Percentiles rank a stretch among this genome's conserved stretches.
These are phyloP conservation scores for Eucalyptus leucophloia DNA, from an alignment of 345 rosid species.

Conservation along the genomic window DNA sequence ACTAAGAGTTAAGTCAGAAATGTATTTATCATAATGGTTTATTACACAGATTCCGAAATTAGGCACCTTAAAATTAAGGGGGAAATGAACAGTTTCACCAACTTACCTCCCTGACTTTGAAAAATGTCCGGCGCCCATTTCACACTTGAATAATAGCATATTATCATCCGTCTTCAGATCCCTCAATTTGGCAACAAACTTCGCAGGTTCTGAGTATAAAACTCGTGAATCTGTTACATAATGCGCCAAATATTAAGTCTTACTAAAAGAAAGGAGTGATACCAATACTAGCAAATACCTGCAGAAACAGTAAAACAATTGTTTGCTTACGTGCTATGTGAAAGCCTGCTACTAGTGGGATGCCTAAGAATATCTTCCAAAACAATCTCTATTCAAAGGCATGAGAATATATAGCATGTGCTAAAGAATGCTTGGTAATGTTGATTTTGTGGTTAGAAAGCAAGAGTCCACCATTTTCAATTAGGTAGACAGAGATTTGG, in stretches of 20 bases:
- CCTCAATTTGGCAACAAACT: conserved; percentile 88
- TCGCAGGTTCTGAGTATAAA: conserved; percentile 88
- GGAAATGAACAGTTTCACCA: not conserved
- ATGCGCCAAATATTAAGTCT: not conserved
- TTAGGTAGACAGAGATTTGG: not conserved
- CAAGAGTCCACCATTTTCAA: not conserved
- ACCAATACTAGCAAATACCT: not conserved
- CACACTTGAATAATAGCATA: conserved; percentile 70
- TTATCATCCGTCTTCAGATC: conserved; percentile 72
- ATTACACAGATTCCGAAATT: not conserved
- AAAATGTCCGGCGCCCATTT: conserved; percentile 90
- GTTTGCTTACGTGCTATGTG: not conserved
- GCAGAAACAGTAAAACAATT: not conserved
- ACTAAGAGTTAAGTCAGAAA: not conserved
- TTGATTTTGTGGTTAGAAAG: not conserved
- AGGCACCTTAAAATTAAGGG: not conserved
- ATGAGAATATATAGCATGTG: not conserved
- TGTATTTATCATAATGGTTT: not conserved
- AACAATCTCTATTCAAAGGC: not conserved
- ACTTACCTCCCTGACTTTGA: conserved; percentile 90
- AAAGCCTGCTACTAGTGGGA: not conserved
- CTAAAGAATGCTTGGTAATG: not conserved
- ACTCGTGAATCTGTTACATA: conserved; percentile 64
- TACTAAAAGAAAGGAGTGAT: not conserved
- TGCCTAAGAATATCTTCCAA: not conserved